A percentile compares a stretch with the other conserved stretches of the same genome.
Conservation (phyloP, 345 rosid species). For the Turnera subulata region DNA sequence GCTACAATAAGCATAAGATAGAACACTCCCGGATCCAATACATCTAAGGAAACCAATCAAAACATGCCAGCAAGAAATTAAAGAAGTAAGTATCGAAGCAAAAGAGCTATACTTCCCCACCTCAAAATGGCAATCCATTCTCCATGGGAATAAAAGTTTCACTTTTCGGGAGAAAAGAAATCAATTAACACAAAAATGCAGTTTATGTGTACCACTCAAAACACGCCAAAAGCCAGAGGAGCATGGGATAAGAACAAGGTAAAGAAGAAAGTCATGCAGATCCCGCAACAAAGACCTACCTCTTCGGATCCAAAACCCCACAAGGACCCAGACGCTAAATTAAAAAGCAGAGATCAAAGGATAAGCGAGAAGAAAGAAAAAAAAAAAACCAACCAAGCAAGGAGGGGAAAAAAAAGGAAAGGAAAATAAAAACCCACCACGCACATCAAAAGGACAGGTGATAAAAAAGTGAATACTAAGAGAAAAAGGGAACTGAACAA, state of each 20-base stretch:
- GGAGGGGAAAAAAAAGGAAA: neutral
- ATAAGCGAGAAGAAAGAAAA: slow-evolving; percentile 4
- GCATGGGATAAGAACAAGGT: slow-evolving; percentile 21
- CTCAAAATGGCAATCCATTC: slow-evolving; percentile 20
- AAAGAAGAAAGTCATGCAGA: slow-evolving; percentile 31
- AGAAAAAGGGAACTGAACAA: slow-evolving; percentile 23
- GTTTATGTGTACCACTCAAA: neutral
- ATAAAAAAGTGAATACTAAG: slow-evolving; percentile 22
- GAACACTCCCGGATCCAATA: slow-evolving; percentile 23
- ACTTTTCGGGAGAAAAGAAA: slow-evolving; percentile 1
- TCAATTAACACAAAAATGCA: slow-evolving; percentile 18
- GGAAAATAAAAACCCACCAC: slow-evolving; percentile 16
- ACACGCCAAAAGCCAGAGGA: slow-evolving; percentile 18
- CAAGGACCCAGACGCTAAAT: slow-evolving; percentile 40
- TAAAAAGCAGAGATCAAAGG: slow-evolving; percentile 23
- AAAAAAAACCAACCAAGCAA: slow-evolving; percentile 17
- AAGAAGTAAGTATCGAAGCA: neutral
- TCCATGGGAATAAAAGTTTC: slow-evolving; percentile 1
- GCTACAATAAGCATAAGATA: slow-evolving; percentile 2
- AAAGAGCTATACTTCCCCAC: slow-evolving; percentile 12
- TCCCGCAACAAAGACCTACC: slow-evolving; percentile 34
- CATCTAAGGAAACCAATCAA: neutral
- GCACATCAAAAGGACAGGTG: slow-evolving; percentile 9
- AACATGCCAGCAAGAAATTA: slow-evolving; percentile 6
- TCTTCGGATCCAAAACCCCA: slow-evolving; percentile 33